A percentile compares a stretch with the other conserved stretches of the same genome.
phyloP scores from a whole-genome alignment of 108 stramenopile species.

The Skeletonema marinoi region DNA sequence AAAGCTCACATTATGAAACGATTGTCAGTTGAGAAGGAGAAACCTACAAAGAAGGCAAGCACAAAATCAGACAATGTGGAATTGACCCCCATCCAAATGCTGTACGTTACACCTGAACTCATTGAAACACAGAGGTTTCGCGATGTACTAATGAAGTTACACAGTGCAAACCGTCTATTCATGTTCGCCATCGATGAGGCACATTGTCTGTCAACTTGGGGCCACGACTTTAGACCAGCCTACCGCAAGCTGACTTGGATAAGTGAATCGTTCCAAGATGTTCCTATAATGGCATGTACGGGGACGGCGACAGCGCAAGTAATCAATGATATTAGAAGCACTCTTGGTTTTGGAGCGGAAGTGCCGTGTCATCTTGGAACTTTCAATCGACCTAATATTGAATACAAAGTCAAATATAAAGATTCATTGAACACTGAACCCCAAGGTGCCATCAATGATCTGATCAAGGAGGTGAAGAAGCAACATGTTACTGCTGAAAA shows the following conservation, averaged over 20 bases:
- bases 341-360: conserved; percentile 49
- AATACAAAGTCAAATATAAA: conserved; percentile 83
- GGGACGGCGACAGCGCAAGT: conserved; percentile 95
- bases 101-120: conserved; percentile 97
- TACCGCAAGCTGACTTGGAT: conserved; percentile 72
- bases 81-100: conserved; percentile 60
- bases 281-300: conserved; percentile 82
- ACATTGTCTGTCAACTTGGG: conserved; percentile 94
- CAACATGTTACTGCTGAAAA: conserved; percentile 55
- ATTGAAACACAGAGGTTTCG: conserved; percentile 81
- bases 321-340: conserved; percentile 74
- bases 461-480: conserved; percentile 54
- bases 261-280: conserved; percentile 75
- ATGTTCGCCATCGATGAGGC: conserved; percentile 97
- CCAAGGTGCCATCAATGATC: conserved; percentile 56
- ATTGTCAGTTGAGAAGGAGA: conserved; percentile 33
- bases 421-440: conserved; percentile 32
- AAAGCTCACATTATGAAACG: conserved; percentile 60
- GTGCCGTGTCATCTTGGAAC: conserved; percentile 59
- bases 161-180: conserved; percentile 64
- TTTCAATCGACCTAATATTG: conserved; percentile 95
- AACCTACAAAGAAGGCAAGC: conserved; percentile 15
- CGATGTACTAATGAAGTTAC: conserved; percentile 58
- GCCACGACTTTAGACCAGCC: conserved; percentile 53
- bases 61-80: not conserved